These are phyloP conservation scores for Bothriochloa decipiens DNA, from an alignment of 176 grass and related monocot genomes.

Conservation along the genomic window DNA sequence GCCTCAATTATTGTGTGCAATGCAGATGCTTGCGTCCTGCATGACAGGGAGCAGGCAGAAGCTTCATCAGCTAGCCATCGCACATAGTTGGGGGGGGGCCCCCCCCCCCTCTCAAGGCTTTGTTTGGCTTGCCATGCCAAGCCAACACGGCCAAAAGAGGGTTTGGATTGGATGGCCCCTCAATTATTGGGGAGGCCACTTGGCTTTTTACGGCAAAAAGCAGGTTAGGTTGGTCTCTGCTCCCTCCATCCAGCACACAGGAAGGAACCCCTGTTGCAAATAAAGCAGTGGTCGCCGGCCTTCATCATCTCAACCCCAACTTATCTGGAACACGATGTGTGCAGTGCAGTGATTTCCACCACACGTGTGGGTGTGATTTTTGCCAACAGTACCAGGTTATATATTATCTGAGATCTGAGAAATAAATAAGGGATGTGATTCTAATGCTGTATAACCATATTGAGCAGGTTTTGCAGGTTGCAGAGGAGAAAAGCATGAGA, in stretches of 20 bases:
- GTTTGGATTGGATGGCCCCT: slow-evolving; percentile 16
- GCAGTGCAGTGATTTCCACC: neutral
- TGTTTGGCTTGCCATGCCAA: neutral
- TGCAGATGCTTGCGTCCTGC: neutral
- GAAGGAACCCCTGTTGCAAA: neutral
- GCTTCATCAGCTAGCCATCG: slow-evolving; percentile 30
- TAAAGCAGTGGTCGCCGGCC: slow-evolving; percentile 26
- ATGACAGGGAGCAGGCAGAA: neutral
- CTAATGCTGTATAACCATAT: neutral
- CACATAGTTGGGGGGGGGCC: neutral
- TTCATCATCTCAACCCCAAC: neutral
- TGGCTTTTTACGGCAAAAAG: slow-evolving; percentile 27
- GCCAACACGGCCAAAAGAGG: neutral
- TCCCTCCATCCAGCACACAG: slow-evolving; percentile 19
- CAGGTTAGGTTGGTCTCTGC: slow-evolving; percentile 14
- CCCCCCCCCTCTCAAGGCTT: slow-evolving; percentile 16
- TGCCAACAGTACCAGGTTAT: neutral
- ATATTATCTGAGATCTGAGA: neutral
- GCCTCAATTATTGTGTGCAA: slow-evolving; percentile 16
- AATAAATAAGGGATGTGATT: neutral
- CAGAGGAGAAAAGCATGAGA: neutral
- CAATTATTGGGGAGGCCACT: slow-evolving; percentile 53
- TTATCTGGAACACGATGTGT: slow-evolving; percentile 22
- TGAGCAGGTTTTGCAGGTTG: neutral
- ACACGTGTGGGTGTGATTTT: neutral